These are phyloP conservation scores for Podaxis sp. DNA, from an alignment of 768 basidiomycete genomes.

Conservation along the genomic window DNA sequence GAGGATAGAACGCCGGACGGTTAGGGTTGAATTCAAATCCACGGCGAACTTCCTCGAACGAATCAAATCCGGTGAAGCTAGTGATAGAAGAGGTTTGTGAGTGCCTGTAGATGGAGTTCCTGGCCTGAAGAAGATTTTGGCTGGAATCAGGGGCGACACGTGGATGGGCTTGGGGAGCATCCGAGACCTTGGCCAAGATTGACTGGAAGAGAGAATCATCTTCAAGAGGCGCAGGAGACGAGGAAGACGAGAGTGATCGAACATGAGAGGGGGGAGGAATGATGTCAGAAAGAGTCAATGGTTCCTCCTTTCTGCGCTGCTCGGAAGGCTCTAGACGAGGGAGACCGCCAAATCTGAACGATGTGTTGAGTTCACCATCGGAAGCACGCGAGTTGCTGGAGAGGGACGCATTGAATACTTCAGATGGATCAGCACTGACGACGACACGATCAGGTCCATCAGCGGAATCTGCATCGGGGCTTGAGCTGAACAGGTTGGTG, in stretches of 20 bases:
- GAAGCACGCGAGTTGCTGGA: slow-evolving; percentile 44
- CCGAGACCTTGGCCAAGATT: slow-evolving; percentile 48
- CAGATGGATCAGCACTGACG: slow-evolving; percentile 27
- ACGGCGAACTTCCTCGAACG: slow-evolving; percentile 76
- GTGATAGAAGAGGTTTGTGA: slow-evolving; percentile 50
- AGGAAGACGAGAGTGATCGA: slow-evolving; percentile 44
- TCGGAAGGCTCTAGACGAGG: slow-evolving; percentile 26
- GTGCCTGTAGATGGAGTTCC: slow-evolving; percentile 28
- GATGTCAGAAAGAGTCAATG: slow-evolving; percentile 70
- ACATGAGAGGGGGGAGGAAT: slow-evolving; percentile 63
- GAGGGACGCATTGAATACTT: slow-evolving; percentile 19
- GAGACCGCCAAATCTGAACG: slow-evolving; percentile 75
- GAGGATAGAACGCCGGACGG: slow-evolving; percentile 66
- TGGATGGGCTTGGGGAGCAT: slow-evolving; percentile 33
- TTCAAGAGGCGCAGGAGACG: slow-evolving; percentile 40
- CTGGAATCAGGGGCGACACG: slow-evolving; percentile 45
- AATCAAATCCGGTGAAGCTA: slow-evolving; percentile 73
- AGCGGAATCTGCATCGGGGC: slow-evolving; percentile 14
- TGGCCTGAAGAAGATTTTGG: slow-evolving; percentile 19
- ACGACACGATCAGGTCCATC: slow-evolving; percentile 36
- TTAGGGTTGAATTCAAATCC: slow-evolving; percentile 72
- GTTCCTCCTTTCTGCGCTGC: slow-evolving; percentile 26
- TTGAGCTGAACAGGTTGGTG: slow-evolving; percentile 28
- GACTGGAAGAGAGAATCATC: slow-evolving; percentile 57
- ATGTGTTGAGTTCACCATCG: slow-evolving; percentile 64